phyloP scores from a whole-genome alignment of 2,329 filamentous ascomycete species.

The Xylaria sp. region DNA sequence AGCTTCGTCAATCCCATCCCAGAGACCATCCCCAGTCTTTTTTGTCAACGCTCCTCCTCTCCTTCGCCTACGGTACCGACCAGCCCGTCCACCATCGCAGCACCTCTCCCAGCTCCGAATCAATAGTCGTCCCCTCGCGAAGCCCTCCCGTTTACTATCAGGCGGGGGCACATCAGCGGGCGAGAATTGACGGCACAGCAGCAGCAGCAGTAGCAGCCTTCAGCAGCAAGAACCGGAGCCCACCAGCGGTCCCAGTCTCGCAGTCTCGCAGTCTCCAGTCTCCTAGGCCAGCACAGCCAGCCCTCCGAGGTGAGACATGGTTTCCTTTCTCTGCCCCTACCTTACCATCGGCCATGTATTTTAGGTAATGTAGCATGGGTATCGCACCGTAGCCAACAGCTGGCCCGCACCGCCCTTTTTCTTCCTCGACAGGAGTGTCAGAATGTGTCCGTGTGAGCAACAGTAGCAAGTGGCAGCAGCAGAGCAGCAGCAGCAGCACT shows the following conservation, averaged over 20 bases:
- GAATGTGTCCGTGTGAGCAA: slow-evolving; percentile 39
- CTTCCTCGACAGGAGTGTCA: slow-evolving; percentile 36
- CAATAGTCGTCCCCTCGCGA: slow-evolving; percentile 24
- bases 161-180: slow-evolving; percentile 40
- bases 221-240: slow-evolving; percentile 27
- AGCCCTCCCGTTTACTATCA: slow-evolving; percentile 33
- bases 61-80: slow-evolving; percentile 8
- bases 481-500: slow-evolving; percentile 21
- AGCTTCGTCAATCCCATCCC: slow-evolving; percentile 37
- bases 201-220: slow-evolving; percentile 18
- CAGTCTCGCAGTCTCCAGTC: background rate
- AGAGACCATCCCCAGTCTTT: slow-evolving; percentile 38
- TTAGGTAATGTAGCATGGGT: slow-evolving; percentile 45
- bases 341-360: slow-evolving; percentile 40
- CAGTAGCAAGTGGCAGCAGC: slow-evolving; percentile 23
- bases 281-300: slow-evolving; percentile 31
- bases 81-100: slow-evolving; percentile 27
- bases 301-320: slow-evolving; percentile 48
- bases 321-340: slow-evolving; percentile 40
- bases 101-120: slow-evolving; percentile 19
- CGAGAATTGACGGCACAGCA: slow-evolving; percentile 39
- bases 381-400: slow-evolving; percentile 46
- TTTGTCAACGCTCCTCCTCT: slow-evolving; percentile 30
- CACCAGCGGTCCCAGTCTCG: slow-evolving; percentile 9
- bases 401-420: slow-evolving; percentile 50